Evolutionary conservation across 768 basidiomycete species (phyloP).

Genomic region (Gyrodon lividus): DNA sequence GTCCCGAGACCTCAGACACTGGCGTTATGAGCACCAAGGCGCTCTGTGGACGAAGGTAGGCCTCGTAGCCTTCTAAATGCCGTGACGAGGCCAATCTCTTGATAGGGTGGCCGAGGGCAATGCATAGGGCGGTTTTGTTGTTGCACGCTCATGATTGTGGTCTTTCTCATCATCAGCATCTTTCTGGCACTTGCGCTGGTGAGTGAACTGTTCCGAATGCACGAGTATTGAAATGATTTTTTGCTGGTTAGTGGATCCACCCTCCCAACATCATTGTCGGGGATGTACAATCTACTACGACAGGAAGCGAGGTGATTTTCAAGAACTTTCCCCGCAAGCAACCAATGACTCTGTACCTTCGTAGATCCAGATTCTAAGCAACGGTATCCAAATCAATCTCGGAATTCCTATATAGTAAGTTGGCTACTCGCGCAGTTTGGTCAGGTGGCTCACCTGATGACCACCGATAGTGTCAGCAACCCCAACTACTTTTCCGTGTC

Average conservation of each 20-base stretch:
- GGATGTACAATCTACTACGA: conserved; percentile 37
- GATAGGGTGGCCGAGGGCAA: conserved; percentile 56
- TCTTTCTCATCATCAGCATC: conserved; percentile 67
- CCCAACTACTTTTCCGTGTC: conserved; percentile 78
- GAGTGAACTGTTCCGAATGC: conserved; percentile 23
- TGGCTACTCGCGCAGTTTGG: neutral
- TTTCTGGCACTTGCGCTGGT: conserved; percentile 68
- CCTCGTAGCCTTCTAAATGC: neutral
- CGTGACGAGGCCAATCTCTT: neutral
- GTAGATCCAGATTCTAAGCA: conserved; percentile 37
- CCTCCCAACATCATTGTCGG: conserved; percentile 70
- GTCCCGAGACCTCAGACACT: conserved; percentile 41
- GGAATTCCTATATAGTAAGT: conserved; percentile 67
- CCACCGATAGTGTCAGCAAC: conserved; percentile 67
- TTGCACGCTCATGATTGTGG: conserved; percentile 64
- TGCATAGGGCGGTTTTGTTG: conserved; percentile 72
- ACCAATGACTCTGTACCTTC: conserved; percentile 21
- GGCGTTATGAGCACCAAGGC: conserved; percentile 58
- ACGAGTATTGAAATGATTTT: conserved; percentile 5
- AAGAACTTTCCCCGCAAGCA: neutral
- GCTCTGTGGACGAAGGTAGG: conserved; percentile 68
- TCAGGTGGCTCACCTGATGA: conserved; percentile 7
- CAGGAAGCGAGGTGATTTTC: conserved; percentile 45
- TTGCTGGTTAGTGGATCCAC: conserved; percentile 60
- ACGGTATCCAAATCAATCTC: conserved; percentile 57